Base-by-base conservation (phyloP, 2,329 filamentous ascomycete species). In the Neonectria magnoliae region DNA sequence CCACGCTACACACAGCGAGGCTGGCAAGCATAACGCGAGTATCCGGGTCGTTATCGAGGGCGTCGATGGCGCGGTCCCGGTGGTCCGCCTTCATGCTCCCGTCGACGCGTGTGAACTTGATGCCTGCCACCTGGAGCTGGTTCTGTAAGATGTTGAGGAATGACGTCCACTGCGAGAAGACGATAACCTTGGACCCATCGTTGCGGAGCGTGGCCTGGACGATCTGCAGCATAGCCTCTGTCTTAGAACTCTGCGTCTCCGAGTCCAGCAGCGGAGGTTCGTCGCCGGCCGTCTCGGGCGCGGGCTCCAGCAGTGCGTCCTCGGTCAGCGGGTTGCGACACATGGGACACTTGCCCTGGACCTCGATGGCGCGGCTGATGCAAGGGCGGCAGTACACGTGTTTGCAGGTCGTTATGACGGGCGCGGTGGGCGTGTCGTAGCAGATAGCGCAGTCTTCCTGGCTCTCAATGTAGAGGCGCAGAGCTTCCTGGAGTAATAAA, bases 381-480 rank as follows among this genome's bases (percentile, higher is more conserved):
- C 94, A 97, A 5, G 82, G 80, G 22, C 82, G 83, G 69, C 93
- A 94, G 77, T 94, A 97, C 1, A 89, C 83, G 76, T 97, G 94
- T 27, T 92, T 93, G 79, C 94, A 97, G 52, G 90, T 87, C 1
- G 93, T 97, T 72, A 97, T 97, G 57, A 96, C 88, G 0, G 94
- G 93, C 4, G 87, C 82, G 27, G 88, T 87, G 3, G 95, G 83
- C 0, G 83, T 81, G 31, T 97, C 93, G 33, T 94, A 86, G 77
- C 94, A 97, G 56, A 97, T 87, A 0, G 92, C 85, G 73, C 94
- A 97, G 64, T 94, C 90, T 71, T 97, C 94, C 66, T 93, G 91
- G 50, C 85, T 91, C 68, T 97, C 93, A 59, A 95, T 91, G 66
- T 88, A 89, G 8, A 97, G 82, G 64, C 92, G 89, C 4, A 97